Evolutionary conservation across 768 basidiomycete species (phyloP), one percentile per base, ranked within the genome.

Genomic region (Amylocystis lapponica): DNA sequence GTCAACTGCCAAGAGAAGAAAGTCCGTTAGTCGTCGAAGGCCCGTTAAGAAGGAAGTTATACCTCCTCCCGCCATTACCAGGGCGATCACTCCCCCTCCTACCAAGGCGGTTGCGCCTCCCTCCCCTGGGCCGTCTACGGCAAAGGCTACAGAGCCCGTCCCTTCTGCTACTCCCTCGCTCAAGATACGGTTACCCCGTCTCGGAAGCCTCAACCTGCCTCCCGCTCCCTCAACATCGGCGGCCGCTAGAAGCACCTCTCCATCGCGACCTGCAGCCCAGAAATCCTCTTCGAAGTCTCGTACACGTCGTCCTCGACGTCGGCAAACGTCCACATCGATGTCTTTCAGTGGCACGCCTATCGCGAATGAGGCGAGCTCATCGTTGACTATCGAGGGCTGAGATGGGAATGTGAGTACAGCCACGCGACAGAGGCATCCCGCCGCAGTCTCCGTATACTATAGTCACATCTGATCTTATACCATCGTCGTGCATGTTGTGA

Each of bases 181-280:
- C 25, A 62, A 60, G 52, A 62, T 62, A 22, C 59, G 61, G 16
- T 46, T 62, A 20, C 61, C 59, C 8, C 43, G 56, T 22, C 45
- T 55, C 5, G 44, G 46, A 17, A 45, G 47, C 2, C 33, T 61
- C n/a, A 49, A 36, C 31, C 45, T 47, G 7, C 43, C 52, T 12
- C 10, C 48, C 10, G 13, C 41, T 3, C 17, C 45, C 2, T 21
- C 52, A 8, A 12, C 47, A 10, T 27, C 48, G 36, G 46, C 48
- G 26, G 40, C 45, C 2, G 17, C 38, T 17, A 21, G n/a, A 17
- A n/a, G n/a, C n/a, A n/a, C n/a, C n/a, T 48, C 49, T 3, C 49
- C 55, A 0, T 27, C 56, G 20, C 42, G 46, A n/a, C 42, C 33
- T 9, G 13, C 47, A 7, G 26, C 31, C n/a, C 29, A 48, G 19